Evolutionary conservation across 805 yeast genomes (phyloP).

Genomic region (Suhomyces emberorum): DNA sequence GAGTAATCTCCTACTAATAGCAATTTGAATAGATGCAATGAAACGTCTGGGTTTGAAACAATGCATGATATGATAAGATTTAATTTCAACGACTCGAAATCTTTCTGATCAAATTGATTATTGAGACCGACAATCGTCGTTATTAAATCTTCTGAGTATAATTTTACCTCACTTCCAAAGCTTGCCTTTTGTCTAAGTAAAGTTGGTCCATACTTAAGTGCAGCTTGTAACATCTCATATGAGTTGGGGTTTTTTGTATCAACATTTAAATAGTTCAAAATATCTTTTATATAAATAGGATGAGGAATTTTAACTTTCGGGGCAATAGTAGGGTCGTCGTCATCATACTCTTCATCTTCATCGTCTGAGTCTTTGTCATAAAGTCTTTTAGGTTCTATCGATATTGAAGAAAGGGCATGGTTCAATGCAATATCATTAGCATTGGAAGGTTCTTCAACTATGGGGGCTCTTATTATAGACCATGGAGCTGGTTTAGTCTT

Average conservation of each 20-base stretch:
- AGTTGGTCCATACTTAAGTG: constrained; percentile 51
- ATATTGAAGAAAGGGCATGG: background rate
- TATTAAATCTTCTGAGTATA: constrained; percentile 54
- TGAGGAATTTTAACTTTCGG: constrained; percentile 32
- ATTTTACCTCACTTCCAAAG: constrained; percentile 58
- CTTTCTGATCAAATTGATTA: constrained; percentile 52
- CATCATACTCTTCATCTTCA: constrained; percentile 56
- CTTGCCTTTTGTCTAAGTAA: constrained; percentile 62
- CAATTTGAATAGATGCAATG: constrained; percentile 45
- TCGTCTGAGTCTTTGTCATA: background rate
- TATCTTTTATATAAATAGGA: constrained; percentile 73
- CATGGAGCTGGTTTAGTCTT: constrained; percentile 1
- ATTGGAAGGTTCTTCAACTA: constrained; percentile 1
- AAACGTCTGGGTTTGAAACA: constrained; percentile 43
- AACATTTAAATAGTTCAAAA: constrained; percentile 52
- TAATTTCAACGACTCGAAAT: constrained; percentile 66
- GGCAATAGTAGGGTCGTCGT: constrained; percentile 46
- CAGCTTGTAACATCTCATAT: constrained; percentile 47
- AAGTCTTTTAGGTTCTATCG: background rate
- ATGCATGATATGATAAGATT: constrained; percentile 63
- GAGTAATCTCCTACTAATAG: constrained; percentile 75
- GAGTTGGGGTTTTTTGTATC: constrained; percentile 45
- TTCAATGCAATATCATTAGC: background rate
- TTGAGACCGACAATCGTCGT: constrained; percentile 49
- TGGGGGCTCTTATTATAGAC: constrained; percentile 5